These are phyloP conservation scores for Tolypocladium ovalisporum DNA, from an alignment of 2,329 filamentous ascomycete species.

Conservation along the genomic window DNA sequence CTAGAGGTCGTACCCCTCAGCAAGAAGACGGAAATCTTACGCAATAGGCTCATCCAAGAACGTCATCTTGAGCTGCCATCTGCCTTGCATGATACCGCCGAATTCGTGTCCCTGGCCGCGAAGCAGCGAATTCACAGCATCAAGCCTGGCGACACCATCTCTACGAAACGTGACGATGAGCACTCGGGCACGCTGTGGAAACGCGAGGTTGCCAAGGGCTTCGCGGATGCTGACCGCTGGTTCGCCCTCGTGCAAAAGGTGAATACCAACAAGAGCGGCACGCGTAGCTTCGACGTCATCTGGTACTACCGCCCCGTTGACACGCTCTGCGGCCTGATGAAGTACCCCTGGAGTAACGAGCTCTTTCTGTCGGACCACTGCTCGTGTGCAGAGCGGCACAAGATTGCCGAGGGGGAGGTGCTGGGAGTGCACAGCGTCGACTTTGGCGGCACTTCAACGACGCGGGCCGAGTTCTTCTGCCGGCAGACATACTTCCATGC, in stretches of 20 bases:
- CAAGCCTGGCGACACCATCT: conserved; percentile 36
- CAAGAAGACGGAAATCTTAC: conserved; percentile 14
- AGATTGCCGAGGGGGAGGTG: conserved; percentile 44
- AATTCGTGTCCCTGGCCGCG: conserved; percentile 9
- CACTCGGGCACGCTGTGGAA: conserved; percentile 47
- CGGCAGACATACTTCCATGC: conserved; percentile 56
- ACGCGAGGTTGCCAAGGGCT: conserved; percentile 29
- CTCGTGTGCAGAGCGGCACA: conserved; percentile 43
- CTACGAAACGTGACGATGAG: conserved; percentile 30
- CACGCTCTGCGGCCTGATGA: conserved; percentile 56
- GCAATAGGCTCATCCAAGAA: conserved; percentile 14
- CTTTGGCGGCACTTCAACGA: conserved; percentile 40
- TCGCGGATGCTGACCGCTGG: conserved; percentile 44
- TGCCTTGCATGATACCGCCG: conserved; percentile 10
- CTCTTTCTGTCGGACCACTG: conserved; percentile 70
- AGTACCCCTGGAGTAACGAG: conserved; percentile 62
- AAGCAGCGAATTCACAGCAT: conserved; percentile 21
- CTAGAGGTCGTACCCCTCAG: conserved; percentile 28
- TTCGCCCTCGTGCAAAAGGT: conserved; percentile 58
- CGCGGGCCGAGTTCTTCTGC: conserved; percentile 49
- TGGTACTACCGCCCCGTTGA: conserved; percentile 67
- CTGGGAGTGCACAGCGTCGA: conserved; percentile 45
- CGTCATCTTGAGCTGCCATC: conserved; percentile 16
- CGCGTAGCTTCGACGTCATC: conserved; percentile 46
- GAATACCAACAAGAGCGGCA: conserved; percentile 21